Evolutionary conservation across 2,329 filamentous ascomycete genomes (phyloP).

Genomic region (Alternaria novae-zelandiae): DNA sequence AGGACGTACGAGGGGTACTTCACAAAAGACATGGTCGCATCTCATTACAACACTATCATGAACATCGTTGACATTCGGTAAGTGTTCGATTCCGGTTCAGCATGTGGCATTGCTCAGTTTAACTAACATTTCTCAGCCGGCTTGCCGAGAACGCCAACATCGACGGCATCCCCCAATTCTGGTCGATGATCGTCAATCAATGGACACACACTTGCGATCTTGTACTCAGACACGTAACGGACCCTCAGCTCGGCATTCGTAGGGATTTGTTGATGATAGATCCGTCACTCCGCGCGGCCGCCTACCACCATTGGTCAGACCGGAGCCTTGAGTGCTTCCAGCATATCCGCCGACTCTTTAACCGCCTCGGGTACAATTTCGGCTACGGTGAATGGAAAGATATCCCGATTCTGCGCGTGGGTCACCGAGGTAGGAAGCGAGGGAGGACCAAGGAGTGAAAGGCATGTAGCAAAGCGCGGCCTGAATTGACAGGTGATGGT

Average conservation of each 20-base stretch:
- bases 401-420: neutral
- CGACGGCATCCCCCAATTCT: neutral
- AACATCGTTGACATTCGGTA: neutral
- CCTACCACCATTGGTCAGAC: neutral
- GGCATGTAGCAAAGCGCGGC: neutral
- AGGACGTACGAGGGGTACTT: neutral
- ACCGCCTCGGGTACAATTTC: neutral
- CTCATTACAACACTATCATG: neutral
- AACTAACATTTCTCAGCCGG: neutral
- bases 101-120: neutral
- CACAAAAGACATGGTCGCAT: neutral
- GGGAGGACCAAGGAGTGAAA: neutral
- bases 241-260: neutral
- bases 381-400: neutral
- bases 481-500: neutral
- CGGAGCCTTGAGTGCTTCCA: neutral
- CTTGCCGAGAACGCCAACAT: neutral
- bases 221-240: neutral
- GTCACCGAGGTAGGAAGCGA: neutral
- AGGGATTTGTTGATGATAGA: neutral
- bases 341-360: neutral
- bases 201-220: neutral
- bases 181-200: neutral
- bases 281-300: neutral
- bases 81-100: neutral